These are phyloP conservation scores for Plenodomus lindquistii DNA, from an alignment of 2,329 filamentous ascomycete genomes.

Conservation along the genomic window DNA sequence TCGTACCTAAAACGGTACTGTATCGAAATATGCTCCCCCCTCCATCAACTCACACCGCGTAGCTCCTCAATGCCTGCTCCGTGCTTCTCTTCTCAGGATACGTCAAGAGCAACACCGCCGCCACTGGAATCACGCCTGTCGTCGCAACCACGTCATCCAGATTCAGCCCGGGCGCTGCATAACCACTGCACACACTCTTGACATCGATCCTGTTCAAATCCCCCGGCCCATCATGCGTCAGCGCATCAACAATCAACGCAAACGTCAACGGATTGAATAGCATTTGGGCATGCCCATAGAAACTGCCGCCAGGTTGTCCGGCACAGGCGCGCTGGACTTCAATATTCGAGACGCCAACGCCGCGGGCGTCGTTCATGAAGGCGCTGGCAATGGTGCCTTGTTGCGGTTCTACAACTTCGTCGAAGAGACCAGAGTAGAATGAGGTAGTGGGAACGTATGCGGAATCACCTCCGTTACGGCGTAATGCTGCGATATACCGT, in stretches of 20 bases:
- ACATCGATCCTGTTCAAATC: conserved; percentile 46
- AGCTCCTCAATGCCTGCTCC: conserved; percentile 50
- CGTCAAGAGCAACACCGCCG: conserved; percentile 36
- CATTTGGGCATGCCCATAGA: conserved; percentile 57
- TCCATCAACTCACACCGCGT: conserved; percentile 36
- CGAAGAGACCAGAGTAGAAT: conserved; percentile 53
- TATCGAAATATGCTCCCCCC: too few species aligned
- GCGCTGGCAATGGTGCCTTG: conserved; percentile 53
- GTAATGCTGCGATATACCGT: conserved; percentile 50
- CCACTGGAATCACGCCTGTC: conserved; percentile 48
- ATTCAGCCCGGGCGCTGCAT: conserved; percentile 46
- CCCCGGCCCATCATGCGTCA: conserved; percentile 54
- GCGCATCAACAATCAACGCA: conserved; percentile 53
- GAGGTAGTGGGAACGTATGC: conserved; percentile 61
- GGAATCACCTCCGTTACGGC: conserved; percentile 52
- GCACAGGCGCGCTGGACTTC: conserved; percentile 53
- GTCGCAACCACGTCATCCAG: conserved; percentile 53
- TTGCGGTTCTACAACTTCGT: conserved; percentile 59
- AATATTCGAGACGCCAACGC: conserved; percentile 56
- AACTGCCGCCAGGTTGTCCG: conserved; percentile 45
- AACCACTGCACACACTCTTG: conserved; percentile 44
- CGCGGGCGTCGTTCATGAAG: conserved; percentile 47
- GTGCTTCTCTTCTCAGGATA: conserved; percentile 32
- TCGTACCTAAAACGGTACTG: too few species aligned
- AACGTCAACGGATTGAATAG: conserved; percentile 55